These are phyloP conservation scores for Euphrasia arctica DNA, from an alignment of 305 asterid species.

Conservation along the genomic window DNA sequence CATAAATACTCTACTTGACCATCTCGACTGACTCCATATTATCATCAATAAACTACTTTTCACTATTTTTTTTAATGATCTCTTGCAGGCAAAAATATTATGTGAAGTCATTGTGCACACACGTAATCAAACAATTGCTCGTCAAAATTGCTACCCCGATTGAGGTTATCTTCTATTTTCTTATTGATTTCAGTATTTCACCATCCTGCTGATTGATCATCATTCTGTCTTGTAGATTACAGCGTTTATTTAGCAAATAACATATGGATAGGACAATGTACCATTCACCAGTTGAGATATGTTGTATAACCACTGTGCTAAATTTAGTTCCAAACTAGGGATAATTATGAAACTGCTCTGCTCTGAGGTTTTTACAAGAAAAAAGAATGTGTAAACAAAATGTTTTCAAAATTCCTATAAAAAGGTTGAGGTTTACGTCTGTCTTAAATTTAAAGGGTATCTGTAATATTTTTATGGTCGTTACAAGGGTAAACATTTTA, in stretches of 20 bases:
- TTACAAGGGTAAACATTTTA: too few species aligned
- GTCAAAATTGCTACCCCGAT: constrained; percentile 60
- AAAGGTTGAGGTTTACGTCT: not conserved
- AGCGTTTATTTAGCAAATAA: constrained; percentile 15
- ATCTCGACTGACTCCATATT: too few species aligned
- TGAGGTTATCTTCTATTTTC: constrained; percentile 41
- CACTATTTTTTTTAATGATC: constrained; percentile 5
- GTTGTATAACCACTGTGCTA: not conserved
- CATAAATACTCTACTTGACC: not conserved
- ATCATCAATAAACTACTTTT: not conserved
- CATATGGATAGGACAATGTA: not conserved
- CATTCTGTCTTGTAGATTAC: constrained; percentile 8
- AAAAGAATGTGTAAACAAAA: too few species aligned
- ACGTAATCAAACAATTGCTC: constrained; percentile 51
- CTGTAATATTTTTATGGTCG: too few species aligned
- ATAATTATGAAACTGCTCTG: not conserved
- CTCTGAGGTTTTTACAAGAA: too few species aligned
- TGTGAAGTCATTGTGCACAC: constrained; percentile 62
- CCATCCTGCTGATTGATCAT: constrained; percentile 4
- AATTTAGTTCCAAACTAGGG: not conserved
- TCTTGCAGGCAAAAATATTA: constrained; percentile 59
- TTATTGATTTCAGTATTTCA: constrained; percentile 11
- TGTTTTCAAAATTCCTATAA: too few species aligned
- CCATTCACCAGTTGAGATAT: not conserved
- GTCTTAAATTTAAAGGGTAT: not conserved